Percentiles rank a stretch among this genome's conserved stretches.
phyloP scores from a whole-genome alignment of 176 grass and related monocot species.

The Elaeis guineensis region DNA sequence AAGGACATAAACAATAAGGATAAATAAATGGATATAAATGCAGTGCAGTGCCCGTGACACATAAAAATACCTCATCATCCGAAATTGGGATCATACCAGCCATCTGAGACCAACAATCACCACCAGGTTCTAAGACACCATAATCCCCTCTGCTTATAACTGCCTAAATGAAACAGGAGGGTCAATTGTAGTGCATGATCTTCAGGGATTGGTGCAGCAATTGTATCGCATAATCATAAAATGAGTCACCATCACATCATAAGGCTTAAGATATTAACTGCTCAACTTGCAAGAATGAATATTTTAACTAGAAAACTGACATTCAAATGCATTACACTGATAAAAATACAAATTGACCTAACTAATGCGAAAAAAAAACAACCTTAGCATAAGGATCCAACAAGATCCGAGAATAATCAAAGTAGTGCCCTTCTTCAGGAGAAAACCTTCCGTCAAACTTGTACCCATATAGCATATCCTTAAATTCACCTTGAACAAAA shows the following conservation, averaged over 20 bases:
- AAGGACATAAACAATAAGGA: no score
- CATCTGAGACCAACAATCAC: constrained; percentile 78
- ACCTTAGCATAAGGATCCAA: constrained; percentile 97
- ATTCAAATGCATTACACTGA: no score
- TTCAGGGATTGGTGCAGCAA: no score
- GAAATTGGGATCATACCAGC: constrained; percentile 71
- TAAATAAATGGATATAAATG: no score
- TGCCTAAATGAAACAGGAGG: constrained; percentile 35
- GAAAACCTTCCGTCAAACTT: constrained; percentile 71
- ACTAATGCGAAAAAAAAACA: background rate
- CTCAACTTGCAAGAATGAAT: no score
- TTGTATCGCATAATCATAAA: no score
- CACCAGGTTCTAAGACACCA: constrained; percentile 36
- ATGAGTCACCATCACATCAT: no score
- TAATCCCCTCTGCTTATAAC: constrained; percentile 58
- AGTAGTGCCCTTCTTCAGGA: constrained; percentile 45
- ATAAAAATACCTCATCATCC: constrained; percentile 26
- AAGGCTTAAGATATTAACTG: no score
- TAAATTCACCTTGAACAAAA: constrained; percentile 46
- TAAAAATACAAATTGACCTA: background rate
- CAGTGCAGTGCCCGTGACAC: background rate
- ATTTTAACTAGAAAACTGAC: no score
- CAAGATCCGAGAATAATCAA: constrained; percentile 46
- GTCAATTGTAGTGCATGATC: background rate
- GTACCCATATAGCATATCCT: constrained; percentile 67